A percentile compares a stretch with the other conserved stretches of the same genome.
Conservation (phyloP, 1,139 yeast genomes). For the Hyphopichia burtonii region DNA sequence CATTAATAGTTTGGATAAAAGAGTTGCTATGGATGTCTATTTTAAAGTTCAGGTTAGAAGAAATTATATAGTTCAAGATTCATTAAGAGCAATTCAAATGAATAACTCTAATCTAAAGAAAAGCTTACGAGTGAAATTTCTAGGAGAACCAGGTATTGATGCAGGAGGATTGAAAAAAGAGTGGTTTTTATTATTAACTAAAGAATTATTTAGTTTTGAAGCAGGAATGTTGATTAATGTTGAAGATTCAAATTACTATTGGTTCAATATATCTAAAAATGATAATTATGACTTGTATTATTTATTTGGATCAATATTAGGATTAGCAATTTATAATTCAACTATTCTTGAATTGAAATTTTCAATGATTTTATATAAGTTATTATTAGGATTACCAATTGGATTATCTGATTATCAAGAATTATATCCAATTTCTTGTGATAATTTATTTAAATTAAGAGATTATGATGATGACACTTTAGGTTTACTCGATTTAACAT, state of each 20-base stretch:
- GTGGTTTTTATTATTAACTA: constrained; percentile 79
- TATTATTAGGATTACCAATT: constrained; percentile 57
- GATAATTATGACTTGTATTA: constrained; percentile 58
- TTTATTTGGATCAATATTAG: constrained; percentile 80
- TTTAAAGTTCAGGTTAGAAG: constrained; percentile 70
- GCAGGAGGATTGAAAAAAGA: constrained; percentile 93
- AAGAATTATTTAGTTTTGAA: constrained; percentile 64
- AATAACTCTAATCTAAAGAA: constrained; percentile 69
- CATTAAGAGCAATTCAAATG: constrained; percentile 60
- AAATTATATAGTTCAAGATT: constrained; percentile 66
- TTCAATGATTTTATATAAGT: constrained; percentile 75
- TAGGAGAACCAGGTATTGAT: constrained; percentile 89
- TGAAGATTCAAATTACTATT: constrained; percentile 68
- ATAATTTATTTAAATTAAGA: constrained; percentile 54
- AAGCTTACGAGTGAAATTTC: constrained; percentile 72
- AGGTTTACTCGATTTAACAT: constrained; percentile 27
- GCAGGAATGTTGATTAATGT: constrained; percentile 62
- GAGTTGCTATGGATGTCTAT: constrained; percentile 62
- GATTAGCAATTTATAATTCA: constrained; percentile 88
- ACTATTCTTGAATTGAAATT: constrained; percentile 78
- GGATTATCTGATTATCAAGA: constrained; percentile 63
- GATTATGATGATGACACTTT: constrained; percentile 36
- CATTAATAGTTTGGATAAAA: constrained; percentile 65
- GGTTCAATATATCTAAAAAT: constrained; percentile 57
- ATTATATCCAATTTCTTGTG: constrained; percentile 66